Percentiles rank a stretch among this genome's conserved stretches.
Conservation (phyloP, 108 stramenopile genomes). For the Skeletonema potamos region DNA sequence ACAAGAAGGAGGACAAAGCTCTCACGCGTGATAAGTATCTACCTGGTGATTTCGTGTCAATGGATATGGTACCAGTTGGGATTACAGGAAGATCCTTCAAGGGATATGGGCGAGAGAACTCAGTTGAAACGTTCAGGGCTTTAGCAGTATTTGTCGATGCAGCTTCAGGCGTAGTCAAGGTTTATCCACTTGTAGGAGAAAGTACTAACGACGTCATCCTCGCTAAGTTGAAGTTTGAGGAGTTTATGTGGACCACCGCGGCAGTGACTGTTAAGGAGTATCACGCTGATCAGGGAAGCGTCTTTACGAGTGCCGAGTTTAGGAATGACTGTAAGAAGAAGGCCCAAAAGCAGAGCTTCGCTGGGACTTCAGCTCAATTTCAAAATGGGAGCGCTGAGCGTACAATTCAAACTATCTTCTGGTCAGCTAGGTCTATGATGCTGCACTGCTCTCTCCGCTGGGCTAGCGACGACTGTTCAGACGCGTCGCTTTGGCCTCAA, state of each 20-base stretch:
- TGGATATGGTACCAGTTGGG: background rate
- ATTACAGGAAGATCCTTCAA: background rate
- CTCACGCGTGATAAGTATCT: background rate
- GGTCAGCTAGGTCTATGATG: constrained; percentile 41
- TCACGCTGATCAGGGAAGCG: constrained; percentile 22
- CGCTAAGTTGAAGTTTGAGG: constrained; percentile 31
- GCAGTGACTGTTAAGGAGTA: constrained; percentile 20
- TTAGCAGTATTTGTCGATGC: background rate
- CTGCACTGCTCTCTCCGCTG: constrained; percentile 44
- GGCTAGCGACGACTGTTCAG: constrained; percentile 11
- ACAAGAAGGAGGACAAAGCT: background rate
- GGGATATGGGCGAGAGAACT: background rate
- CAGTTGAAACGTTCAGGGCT: background rate
- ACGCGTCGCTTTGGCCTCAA: background rate
- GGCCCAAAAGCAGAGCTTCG: background rate
- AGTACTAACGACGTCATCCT: constrained; percentile 12
- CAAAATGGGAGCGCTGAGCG: constrained; percentile 49
- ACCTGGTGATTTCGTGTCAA: background rate
- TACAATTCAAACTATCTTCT: constrained; percentile 18
- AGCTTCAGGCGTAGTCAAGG: background rate
- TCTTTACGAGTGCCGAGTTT: constrained; percentile 11
- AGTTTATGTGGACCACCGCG: background rate
- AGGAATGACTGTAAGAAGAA: background rate
- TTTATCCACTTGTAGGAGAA: background rate
- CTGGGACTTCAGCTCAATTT: background rate